Percentiles rank a stretch among this genome's conserved stretches.
Evolutionary conservation across 2,329 filamentous ascomycete genomes (phyloP).

Genomic region (Claviceps pazoutovae): DNA sequence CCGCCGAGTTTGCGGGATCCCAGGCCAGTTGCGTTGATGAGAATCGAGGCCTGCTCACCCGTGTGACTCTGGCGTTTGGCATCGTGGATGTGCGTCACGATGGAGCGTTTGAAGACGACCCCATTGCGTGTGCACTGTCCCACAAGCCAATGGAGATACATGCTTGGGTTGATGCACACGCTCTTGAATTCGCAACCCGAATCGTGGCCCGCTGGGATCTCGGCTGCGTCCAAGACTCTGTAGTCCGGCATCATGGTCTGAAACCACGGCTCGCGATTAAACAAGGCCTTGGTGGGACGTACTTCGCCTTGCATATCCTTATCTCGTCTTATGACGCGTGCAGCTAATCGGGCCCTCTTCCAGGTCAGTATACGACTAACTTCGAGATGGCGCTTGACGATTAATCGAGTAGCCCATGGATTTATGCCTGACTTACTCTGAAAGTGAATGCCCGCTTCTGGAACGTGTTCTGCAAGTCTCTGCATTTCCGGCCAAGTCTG

Average conservation of each 20-base stretch:
- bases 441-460: constrained; percentile 70
- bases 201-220: constrained; percentile 51
- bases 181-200: constrained; percentile 66
- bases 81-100: constrained; percentile 58
- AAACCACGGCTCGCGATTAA: constrained; percentile 58
- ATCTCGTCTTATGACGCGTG: constrained; percentile 37
- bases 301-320: constrained; percentile 39
- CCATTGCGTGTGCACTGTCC: constrained; percentile 66
- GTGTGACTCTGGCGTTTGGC: constrained; percentile 40
- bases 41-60: constrained; percentile 45
- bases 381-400: neutral
- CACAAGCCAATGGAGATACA: constrained; percentile 78
- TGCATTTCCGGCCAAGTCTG: constrained; percentile 51
- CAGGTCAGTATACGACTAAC: neutral
- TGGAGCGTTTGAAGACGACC: constrained; percentile 49
- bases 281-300: constrained; percentile 46
- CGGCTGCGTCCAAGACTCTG: constrained; percentile 39
- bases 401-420: neutral
- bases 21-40: constrained; percentile 79
- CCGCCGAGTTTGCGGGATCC: constrained; percentile 64
- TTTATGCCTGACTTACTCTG: constrained; percentile 41
- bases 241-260: constrained; percentile 58
- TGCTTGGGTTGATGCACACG: constrained; percentile 78
- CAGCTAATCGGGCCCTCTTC: constrained; percentile 22
- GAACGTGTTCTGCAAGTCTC: constrained; percentile 43